Evolutionary conservation across 352 stramenopile species (phyloP), one percentile per base, ranked within the genome.

Genomic region (Globisporangium solare): DNA sequence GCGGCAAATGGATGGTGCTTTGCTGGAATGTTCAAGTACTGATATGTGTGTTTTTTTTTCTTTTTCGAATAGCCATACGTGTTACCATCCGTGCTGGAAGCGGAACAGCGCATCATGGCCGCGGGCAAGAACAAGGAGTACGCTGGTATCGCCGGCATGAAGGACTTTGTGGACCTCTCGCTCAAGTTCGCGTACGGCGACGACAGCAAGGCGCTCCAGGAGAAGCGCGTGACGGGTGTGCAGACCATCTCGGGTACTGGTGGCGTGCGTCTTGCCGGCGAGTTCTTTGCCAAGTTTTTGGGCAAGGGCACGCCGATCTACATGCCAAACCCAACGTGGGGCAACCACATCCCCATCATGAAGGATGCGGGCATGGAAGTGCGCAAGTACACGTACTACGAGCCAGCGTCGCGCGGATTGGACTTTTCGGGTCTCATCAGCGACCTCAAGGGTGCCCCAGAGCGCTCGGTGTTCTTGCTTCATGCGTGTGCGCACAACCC

Each of bases 401-500:
- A 94, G 64, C 85, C 85, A 41, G 71, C 79, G 6, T 91, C 85
- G 49, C 83, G 83, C 48, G 85, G 83, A 18, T 63, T 99, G 58
- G 91, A 98, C 80, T 97, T 98, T 75, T 76, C 81, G 24, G 89
- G 92, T 32, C 82, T 99, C 57, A 73, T 99, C 32, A 83, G 95
- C 48, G 97, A 99, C 78, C 83, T 99, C 17, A 72, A 95, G 46
- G 92, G 89, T 21, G 96, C 97, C 0, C 87, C 94, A 32, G 83
- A 97, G 46, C 92, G 87, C 53, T 98, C 94, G 22, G 70, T 98
- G 60, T 97, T 99, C 71, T 74, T 99, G 58, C 76, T 99, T 45
- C 98, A 99, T 83, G 96, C 96, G 21, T 99, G 97, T 67, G 97
- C 97, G 18, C 97, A 99, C 88, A 99, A 99, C 79, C 97, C 97